A percentile compares a stretch with the other conserved stretches of the same genome.
Conservation (phyloP, 306 rosid genomes). For the Datisca glomerata region DNA sequence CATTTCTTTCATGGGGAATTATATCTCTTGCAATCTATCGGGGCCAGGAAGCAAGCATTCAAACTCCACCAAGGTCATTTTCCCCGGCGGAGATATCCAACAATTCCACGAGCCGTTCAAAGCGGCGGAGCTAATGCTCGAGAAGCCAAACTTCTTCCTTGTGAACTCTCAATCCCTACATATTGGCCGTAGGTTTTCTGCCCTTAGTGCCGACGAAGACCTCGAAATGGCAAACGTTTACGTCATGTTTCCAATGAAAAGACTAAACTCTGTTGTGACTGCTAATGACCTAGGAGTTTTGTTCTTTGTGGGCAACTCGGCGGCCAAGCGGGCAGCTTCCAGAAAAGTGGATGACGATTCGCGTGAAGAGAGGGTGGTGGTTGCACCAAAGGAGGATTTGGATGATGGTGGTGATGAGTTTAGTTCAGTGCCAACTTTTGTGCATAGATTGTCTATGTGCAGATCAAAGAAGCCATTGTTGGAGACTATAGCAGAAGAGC, state of each 20-base stretch:
- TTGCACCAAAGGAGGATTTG: slow-evolving; percentile 16
- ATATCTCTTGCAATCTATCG: slow-evolving; percentile 51
- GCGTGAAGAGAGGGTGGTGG: neutral
- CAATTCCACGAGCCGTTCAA: slow-evolving; percentile 20
- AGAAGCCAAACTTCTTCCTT: slow-evolving; percentile 61
- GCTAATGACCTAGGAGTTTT: slow-evolving; percentile 51
- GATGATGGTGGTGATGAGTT: slow-evolving; percentile 50
- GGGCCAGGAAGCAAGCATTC: slow-evolving; percentile 18
- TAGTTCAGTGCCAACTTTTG: slow-evolving; percentile 36
- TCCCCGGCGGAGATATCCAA: slow-evolving; percentile 50
- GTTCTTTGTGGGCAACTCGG: slow-evolving; percentile 32
- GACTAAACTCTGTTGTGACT: slow-evolving; percentile 40
- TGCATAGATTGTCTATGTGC: slow-evolving; percentile 49
- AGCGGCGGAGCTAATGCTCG: slow-evolving; percentile 84
- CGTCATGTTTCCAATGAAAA: slow-evolving; percentile 69
- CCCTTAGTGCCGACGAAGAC: slow-evolving; percentile 68
- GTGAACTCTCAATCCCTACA: slow-evolving; percentile 34
- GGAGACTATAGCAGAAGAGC: slow-evolving; percentile 74
- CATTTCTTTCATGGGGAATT: slow-evolving; percentile 49
- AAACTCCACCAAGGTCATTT: slow-evolving; percentile 34
- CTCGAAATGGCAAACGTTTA: slow-evolving; percentile 43
- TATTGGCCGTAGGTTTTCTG: slow-evolving; percentile 40
- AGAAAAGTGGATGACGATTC: neutral
- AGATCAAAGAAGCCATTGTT: slow-evolving; percentile 73
- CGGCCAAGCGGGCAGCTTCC: slow-evolving; percentile 20